These are phyloP conservation scores for Zasmidium angulare DNA, from an alignment of 2,329 filamentous ascomycete genomes.

Conservation along the genomic window DNA sequence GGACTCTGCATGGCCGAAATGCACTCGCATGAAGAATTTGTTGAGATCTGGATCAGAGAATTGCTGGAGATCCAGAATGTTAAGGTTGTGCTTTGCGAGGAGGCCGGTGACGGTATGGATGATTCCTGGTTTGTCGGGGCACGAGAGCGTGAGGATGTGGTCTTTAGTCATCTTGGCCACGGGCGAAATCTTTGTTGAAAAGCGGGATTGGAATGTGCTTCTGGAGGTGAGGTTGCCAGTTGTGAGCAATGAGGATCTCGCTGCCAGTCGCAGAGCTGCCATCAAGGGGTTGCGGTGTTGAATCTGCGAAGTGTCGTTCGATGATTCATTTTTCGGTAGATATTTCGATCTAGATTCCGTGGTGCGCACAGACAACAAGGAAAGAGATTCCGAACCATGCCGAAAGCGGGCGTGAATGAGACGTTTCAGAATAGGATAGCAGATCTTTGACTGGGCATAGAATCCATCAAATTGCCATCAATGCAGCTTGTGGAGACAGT, in stretches of 20 bases:
- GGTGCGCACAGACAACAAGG: slow-evolving; percentile 3
- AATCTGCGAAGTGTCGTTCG: slow-evolving; percentile 1
- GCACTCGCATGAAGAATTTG: slow-evolving; percentile 86
- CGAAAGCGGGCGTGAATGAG: neutral
- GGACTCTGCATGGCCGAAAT: slow-evolving; percentile 64
- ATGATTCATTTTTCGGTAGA: neutral
- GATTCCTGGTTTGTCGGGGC: slow-evolving; percentile 81
- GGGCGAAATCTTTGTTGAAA: slow-evolving; percentile 8
- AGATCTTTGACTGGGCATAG: neutral
- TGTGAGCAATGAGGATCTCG: neutral
- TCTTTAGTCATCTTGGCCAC: slow-evolving; percentile 40
- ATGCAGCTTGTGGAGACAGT: no score
- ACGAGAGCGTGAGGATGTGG: slow-evolving; percentile 77
- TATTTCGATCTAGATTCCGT: neutral
- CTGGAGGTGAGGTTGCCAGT: neutral
- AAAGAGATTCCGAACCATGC: neutral
- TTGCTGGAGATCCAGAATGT: slow-evolving; percentile 82
- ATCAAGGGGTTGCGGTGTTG: slow-evolving; percentile 3
- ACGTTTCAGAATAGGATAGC: neutral
- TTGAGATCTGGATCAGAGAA: slow-evolving; percentile 73
- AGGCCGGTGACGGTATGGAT: slow-evolving; percentile 81
- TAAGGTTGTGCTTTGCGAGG: slow-evolving; percentile 70
- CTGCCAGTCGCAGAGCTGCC: slow-evolving; percentile 4
- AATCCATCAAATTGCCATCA: no score
- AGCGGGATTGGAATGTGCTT: slow-evolving; percentile 3